A percentile compares a stretch with the other conserved stretches of the same genome.
Conservation (phyloP, 345 rosid species). For the Moringa oleifera region DNA sequence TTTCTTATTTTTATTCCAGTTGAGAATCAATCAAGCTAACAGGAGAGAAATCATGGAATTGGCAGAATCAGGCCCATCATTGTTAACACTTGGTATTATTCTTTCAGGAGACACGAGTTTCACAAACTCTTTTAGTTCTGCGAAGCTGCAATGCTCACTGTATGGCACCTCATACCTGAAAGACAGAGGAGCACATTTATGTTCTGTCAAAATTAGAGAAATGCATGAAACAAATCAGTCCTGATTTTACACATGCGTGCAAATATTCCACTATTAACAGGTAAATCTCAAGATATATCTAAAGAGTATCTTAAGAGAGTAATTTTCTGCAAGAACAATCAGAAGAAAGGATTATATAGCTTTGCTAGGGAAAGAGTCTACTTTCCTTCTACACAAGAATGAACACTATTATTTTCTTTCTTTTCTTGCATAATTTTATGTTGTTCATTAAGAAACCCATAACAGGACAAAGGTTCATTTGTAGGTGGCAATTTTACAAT, state of each 20-base stretch:
- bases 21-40: constrained; percentile 24
- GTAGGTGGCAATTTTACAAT: too few relatives aligned
- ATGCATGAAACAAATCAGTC: too few relatives aligned
- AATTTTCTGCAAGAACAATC: too few relatives aligned
- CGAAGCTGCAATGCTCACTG: constrained; percentile 87
- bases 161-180: constrained; percentile 93
- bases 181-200: not conserved
- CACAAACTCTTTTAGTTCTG: constrained; percentile 81
- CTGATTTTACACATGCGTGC: not conserved
- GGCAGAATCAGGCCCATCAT: constrained; percentile 70
- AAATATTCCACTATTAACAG: not conserved
- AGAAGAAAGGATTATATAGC: too few relatives aligned
- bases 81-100: constrained; percentile 83
- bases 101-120: constrained; percentile 59
- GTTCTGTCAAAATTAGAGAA: constrained; percentile 4
- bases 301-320: too few relatives aligned
- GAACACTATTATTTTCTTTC: too few relatives aligned
- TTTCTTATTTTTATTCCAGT: not conserved
- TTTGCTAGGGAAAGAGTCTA: too few relatives aligned
- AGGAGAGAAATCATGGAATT: constrained; percentile 70
- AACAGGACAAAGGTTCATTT: too few relatives aligned
- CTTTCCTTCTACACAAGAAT: too few relatives aligned
- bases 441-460: too few relatives aligned
- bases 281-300: not conserved
- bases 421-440: too few relatives aligned